Percentiles rank a stretch among this genome's conserved stretches.
These are phyloP conservation scores for Alternaria arborescens DNA, from an alignment of 2,329 filamentous ascomycete species.

Conservation along the genomic window DNA sequence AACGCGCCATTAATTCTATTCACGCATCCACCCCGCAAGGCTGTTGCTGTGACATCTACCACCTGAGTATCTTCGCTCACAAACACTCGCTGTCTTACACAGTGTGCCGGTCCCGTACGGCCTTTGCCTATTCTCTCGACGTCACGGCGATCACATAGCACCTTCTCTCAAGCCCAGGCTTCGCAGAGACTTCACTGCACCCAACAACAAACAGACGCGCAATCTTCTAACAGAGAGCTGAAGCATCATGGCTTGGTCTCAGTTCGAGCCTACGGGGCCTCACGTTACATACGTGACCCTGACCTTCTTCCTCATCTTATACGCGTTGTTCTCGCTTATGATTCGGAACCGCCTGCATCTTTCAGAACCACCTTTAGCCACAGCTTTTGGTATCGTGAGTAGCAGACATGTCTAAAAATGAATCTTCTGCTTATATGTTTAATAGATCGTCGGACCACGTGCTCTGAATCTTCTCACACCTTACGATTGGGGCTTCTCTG, in stretches of 20 bases:
- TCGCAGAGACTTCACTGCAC: conserved; percentile 14
- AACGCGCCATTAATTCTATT: neutral
- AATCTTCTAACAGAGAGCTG: neutral
- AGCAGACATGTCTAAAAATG: neutral
- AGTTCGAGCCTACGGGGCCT: conserved; percentile 57
- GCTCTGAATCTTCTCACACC: conserved; percentile 53
- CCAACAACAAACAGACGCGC: neutral
- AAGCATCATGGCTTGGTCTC: conserved; percentile 51
- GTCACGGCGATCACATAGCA: conserved; percentile 3
- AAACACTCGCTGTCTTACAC: neutral
- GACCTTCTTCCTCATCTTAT: conserved; percentile 56
- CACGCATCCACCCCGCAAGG: neutral
- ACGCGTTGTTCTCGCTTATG: conserved; percentile 57
- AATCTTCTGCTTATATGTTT: neutral
- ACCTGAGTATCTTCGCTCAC: neutral
- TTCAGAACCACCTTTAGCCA: conserved; percentile 59
- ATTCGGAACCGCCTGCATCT: conserved; percentile 59
- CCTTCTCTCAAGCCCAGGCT: conserved; percentile 3
- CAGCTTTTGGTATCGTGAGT: conserved; percentile 53
- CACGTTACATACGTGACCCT: conserved; percentile 58
- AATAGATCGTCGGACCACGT: conserved; percentile 51
- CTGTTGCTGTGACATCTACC: neutral
- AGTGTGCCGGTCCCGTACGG: neutral
- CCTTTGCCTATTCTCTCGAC: conserved; percentile 7
- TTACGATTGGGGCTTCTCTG: conserved; percentile 50